Base-by-base conservation (phyloP, 1,139 yeast genomes). In the Petasospora rhodanensis region DNA sequence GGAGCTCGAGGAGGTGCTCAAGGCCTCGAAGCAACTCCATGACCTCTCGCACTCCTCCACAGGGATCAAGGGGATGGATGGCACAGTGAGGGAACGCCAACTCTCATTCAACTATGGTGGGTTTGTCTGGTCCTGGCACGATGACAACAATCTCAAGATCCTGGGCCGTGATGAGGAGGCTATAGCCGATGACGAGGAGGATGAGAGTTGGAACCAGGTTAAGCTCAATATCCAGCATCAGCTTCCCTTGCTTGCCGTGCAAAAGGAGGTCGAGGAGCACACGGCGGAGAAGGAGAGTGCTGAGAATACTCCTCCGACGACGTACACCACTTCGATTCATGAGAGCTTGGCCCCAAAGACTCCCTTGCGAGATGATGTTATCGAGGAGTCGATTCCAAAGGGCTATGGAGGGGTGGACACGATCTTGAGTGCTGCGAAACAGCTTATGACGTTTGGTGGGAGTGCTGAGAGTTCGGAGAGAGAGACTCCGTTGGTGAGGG, bases 21-120 rank as follows among this genome's bases (percentile, higher is more conserved):
- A 43, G 19, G 54, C 54, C 12, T 50, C 54, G 0, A 48, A 46
- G 32, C 52, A 48, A 19, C 29, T 50, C 6, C 54, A 50, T 32
- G 49, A 49, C 14, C 22, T 49, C 14, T 46, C 53, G 10, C 29
- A 39, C 5, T 35, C 39, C 1, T 29, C 37, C 2, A 5, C 27
- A 6, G 35, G 32, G 4, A 23, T 29, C 17, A 21, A 11, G 11
- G 35, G 34, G 18, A 18, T 12, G 3, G 34, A 29, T 32, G 34
- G 36, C 6, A 9, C 14, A 8, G 7, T 19, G 4, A 26, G 31
- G 7, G 32, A 24, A 6, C 35, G 36, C 10, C 36, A 36, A 10
- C 22, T 32, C 15, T 41, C 45, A 1, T 50, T 48, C 28, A 45
- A 46, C 22, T 50, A 48, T 43, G 54, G 52, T 27, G 54, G 54